Conservation (phyloP, 805 yeast genomes). For the Zygoascus tannicola region DNA sequence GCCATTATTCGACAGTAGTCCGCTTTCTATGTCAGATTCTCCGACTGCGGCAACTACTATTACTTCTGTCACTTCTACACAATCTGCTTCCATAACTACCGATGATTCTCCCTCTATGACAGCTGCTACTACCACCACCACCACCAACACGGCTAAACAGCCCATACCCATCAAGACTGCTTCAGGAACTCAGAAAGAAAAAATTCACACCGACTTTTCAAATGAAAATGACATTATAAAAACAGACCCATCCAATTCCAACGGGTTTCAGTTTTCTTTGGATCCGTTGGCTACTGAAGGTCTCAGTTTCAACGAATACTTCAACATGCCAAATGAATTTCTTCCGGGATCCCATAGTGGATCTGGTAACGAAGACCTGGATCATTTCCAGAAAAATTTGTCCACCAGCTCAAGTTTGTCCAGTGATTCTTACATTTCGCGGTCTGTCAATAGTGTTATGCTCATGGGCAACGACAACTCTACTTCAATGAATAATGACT, state of each 20-base stretch:
- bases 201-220: neutral
- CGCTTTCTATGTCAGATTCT: slow-evolving; percentile 6
- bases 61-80: neutral
- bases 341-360: neutral
- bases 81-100: neutral
- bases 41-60: neutral
- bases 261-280: slow-evolving; percentile 31
- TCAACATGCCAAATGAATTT: slow-evolving; percentile 3
- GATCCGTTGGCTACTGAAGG: slow-evolving; percentile 45
- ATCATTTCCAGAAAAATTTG: neutral
- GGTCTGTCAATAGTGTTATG: neutral
- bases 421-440: neutral
- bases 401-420: neutral
- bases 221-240: neutral
- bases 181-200: neutral
- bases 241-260: neutral
- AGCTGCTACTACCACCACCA: neutral
- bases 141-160: neutral
- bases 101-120: neutral
- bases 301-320: slow-evolving; percentile 19
- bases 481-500: neutral
- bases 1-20: slow-evolving; percentile 5
- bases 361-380: too few species aligned
- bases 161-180: too few species aligned
- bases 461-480: neutral